A percentile compares a stretch with the other conserved stretches of the same genome.
These are phyloP conservation scores for Phytophthora pseudosyringae DNA, from an alignment of 352 stramenopile genomes.

Conservation along the genomic window DNA sequence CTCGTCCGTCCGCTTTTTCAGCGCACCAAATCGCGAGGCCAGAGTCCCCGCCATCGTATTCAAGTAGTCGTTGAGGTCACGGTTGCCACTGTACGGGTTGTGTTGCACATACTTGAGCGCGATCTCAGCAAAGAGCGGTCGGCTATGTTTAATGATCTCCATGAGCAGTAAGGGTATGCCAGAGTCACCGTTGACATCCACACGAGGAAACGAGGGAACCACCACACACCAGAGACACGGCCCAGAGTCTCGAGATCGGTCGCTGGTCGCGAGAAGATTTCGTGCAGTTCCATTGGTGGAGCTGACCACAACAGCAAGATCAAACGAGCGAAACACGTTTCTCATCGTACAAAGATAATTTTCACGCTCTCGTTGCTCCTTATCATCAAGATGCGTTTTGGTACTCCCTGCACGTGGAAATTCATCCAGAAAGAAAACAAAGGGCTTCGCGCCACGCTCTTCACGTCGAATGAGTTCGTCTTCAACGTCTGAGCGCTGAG, in stretches of 20 bases:
- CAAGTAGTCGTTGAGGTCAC: too few relatives aligned
- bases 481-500: neutral
- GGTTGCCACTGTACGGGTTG: too few relatives aligned
- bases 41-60: too few relatives aligned
- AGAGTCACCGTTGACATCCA: neutral
- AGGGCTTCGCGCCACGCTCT: neutral
- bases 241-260: neutral
- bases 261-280: neutral
- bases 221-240: slow-evolving; percentile 1
- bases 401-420: neutral
- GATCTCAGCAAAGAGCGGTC: too few relatives aligned
- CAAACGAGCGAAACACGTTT: slow-evolving; percentile 9
- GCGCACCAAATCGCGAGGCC: neutral
- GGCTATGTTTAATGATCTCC: too few relatives aligned
- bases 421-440: slow-evolving; percentile 4
- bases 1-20: neutral
- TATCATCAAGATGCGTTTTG: too few relatives aligned
- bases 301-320: slow-evolving; percentile 4
- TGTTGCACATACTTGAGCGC: too few relatives aligned
- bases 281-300: slow-evolving; percentile 8
- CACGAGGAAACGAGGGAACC: neutral
- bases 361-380: too few relatives aligned
- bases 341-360: neutral
- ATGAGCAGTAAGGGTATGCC: too few relatives aligned
- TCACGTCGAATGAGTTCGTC: neutral